phyloP scores from a whole-genome alignment of 768 basidiomycete species.

The Pseudohyphozyma bogoriensis region DNA sequence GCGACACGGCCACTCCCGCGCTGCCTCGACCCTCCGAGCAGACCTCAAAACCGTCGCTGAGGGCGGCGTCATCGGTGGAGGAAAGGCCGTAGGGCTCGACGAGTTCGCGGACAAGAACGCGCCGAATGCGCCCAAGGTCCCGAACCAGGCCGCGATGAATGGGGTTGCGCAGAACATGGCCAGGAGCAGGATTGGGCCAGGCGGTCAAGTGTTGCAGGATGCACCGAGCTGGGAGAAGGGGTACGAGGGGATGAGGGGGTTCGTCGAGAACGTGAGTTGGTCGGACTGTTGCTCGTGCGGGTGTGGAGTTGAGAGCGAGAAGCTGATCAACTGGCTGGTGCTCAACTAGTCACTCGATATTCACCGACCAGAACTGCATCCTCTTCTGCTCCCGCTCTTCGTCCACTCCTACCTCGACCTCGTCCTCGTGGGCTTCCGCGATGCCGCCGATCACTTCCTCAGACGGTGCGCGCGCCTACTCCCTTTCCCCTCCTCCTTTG shows the following conservation, averaged over 20 bases:
- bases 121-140: conserved; percentile 1
- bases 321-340: not conserved
- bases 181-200: conserved; percentile 18
- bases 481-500: not conserved
- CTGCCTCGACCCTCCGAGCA: conserved; percentile 19
- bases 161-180: not conserved
- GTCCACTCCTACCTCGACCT: conserved; percentile 95
- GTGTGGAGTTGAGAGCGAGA: not conserved
- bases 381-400: conserved; percentile 89
- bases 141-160: not conserved
- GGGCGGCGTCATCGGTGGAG: conserved; percentile 3
- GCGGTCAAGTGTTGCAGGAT: conserved; percentile 25
- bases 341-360: conserved; percentile 34
- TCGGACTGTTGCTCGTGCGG: not conserved
- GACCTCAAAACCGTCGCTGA: conserved; percentile 17
- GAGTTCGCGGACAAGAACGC: conserved; percentile 30
- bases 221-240: conserved; percentile 28
- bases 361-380: conserved; percentile 77
- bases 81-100: conserved; percentile 17
- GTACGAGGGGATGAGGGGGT: conserved; percentile 21
- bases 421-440: conserved; percentile 68
- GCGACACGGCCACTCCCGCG: conserved; percentile 22
- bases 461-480: conserved; percentile 7
- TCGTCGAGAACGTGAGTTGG: conserved; percentile 24
- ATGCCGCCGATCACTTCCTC: conserved; percentile 56